Percentiles rank a stretch among this genome's conserved stretches.
These are phyloP conservation scores for Rhizopogon rudus DNA, from an alignment of 768 basidiomycete species.

Conservation along the genomic window DNA sequence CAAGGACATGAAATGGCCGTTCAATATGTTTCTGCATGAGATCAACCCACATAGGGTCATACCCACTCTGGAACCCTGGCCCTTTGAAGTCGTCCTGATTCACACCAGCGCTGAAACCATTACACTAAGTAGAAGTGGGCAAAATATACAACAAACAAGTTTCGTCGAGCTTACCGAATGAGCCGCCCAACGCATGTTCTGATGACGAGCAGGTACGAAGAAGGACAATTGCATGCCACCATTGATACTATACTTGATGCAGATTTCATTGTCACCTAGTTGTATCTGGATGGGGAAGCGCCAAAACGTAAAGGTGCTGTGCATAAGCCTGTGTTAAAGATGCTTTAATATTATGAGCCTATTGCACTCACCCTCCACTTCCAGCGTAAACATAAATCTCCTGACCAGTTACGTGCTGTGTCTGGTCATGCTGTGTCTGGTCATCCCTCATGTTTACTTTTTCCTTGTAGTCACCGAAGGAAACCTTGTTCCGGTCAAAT, in stretches of 20 bases:
- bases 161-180: slow-evolving; percentile 56
- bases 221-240: slow-evolving; percentile 73
- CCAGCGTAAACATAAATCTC: slow-evolving; percentile 71
- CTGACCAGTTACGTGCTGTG: slow-evolving; percentile 48
- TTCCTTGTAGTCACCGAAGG: slow-evolving; percentile 12
- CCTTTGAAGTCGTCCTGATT: slow-evolving; percentile 84
- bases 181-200: slow-evolving; percentile 90
- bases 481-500: slow-evolving; percentile 4
- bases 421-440: slow-evolving; percentile 35
- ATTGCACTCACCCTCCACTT: slow-evolving; percentile 41
- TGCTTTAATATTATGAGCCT: not conserved
- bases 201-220: slow-evolving; percentile 69
- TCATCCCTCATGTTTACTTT: slow-evolving; percentile 18
- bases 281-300: slow-evolving; percentile 86
- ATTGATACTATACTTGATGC: slow-evolving; percentile 79
- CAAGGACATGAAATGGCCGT: slow-evolving; percentile 82
- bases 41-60: slow-evolving; percentile 93
- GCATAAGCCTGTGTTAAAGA: not conserved
- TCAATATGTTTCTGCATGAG: slow-evolving; percentile 78
- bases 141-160: not conserved
- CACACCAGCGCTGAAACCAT: slow-evolving; percentile 85
- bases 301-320: slow-evolving; percentile 90
- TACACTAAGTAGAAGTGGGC: slow-evolving; percentile 50
- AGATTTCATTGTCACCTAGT: slow-evolving; percentile 64
- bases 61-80: slow-evolving; percentile 74